These are phyloP conservation scores for Gentiana straminea DNA, from an alignment of 257 asterid genomes.

Conservation along the genomic window DNA sequence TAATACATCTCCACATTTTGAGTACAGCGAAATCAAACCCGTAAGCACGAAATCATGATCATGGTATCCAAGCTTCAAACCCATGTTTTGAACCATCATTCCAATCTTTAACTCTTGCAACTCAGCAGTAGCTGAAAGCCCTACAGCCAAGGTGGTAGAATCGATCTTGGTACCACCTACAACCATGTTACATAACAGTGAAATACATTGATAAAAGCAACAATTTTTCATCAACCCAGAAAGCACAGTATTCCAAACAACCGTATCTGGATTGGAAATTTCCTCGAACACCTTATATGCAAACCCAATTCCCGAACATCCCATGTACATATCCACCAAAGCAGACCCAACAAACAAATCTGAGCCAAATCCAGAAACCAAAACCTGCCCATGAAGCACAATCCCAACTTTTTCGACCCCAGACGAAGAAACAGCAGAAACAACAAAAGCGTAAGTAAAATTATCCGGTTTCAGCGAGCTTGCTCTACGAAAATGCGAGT, in stretches of 20 bases:
- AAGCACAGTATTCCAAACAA: conserved; percentile 72
- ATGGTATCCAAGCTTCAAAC: conserved; percentile 54
- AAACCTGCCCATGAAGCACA: conserved; percentile 66
- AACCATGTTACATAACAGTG: conserved; percentile 34
- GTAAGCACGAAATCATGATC: conserved; percentile 60
- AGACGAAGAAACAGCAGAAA: conserved; percentile 38
- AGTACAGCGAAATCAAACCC: conserved; percentile 59
- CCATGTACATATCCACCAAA: conserved; percentile 47
- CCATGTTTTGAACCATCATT: conserved; percentile 62
- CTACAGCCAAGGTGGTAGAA: conserved; percentile 65
- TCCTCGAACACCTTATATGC: conserved; percentile 74
- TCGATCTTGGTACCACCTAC: conserved; percentile 32
- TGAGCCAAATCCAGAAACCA: conserved; percentile 47
- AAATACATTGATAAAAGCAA: conserved; percentile 36
- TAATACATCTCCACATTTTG: conserved; percentile 62
- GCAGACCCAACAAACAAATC: conserved; percentile 86
- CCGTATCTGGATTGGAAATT: conserved; percentile 58
- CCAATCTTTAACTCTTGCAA: conserved; percentile 62
- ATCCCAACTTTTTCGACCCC: conserved; percentile 28
- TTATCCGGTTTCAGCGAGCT: conserved; percentile 52
- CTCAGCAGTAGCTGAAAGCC: conserved; percentile 59
- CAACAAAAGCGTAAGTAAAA: conserved; percentile 50
- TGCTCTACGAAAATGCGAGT: conserved; percentile 30
- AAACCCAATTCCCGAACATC: conserved; percentile 25
- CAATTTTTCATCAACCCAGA: conserved; percentile 72